Evolutionary conservation across 257 asterid genomes (phyloP), one percentile per base, ranked within the genome.

Genomic region (Agastache rugosa): DNA sequence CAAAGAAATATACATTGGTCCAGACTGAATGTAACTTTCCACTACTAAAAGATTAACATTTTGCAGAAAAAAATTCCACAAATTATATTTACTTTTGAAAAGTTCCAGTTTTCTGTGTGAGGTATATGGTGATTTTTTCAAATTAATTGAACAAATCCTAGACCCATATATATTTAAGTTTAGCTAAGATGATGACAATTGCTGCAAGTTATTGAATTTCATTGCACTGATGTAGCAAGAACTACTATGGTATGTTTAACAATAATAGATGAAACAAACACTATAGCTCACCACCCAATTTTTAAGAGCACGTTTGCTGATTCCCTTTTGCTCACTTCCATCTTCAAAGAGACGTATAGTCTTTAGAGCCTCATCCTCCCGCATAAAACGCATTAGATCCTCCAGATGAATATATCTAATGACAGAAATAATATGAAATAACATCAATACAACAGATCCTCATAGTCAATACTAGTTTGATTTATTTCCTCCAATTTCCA

Each of bases 341-440:
- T 89, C 96, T 80, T 90, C 98, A 56, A 94, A 86, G 27, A 90
- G 93, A 29, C 59, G 81, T 55, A 85, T 72, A 9, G 95, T 83
- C 86, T 89, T 94, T 63, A 79, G 19, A 74, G 89, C 95, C 80
- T 90, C 98, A 69, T 92, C 97, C 72, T 88, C 93, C 29, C 95
- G 81, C 96, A 94, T 86, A 83, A 90, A 94, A 17, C 90, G 88
- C 92, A 85, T 81, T 69, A 94, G 77, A 84, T 92, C 97, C 80
- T 88, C 97, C 53, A 77, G 63, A 69, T 65, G 66, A 75, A 93
- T 91, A 48, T 62, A 78, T 67, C 98, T 93, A 79, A 73, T 64
- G 51, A 72, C 71, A 78, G 29, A 72, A 59, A 45, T 15, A 42
- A 59, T n/a, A 41, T 48, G 50, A 75, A 29, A 39, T 34, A 68